Evolutionary conservation across 2,329 filamentous ascomycete species (phyloP).

Genomic region (Hypoxylon sp.): DNA sequence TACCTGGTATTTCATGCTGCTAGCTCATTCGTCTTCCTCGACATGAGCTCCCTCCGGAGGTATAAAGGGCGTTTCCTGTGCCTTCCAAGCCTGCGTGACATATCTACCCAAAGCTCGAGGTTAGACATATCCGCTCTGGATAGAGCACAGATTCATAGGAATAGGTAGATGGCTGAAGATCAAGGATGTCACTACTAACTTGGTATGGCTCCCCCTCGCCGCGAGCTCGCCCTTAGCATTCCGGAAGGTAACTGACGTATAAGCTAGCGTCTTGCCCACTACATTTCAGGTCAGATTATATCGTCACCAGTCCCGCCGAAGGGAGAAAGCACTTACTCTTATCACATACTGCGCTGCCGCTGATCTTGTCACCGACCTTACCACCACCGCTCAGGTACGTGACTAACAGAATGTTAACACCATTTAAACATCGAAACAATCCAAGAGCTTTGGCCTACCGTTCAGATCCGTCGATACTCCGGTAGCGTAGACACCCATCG

Average conservation of each 20-base stretch:
- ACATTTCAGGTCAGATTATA: background rate
- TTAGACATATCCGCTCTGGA: constrained; percentile 16
- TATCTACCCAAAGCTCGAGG: constrained; percentile 52
- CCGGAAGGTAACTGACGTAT: constrained; percentile 65
- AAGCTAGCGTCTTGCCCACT: constrained; percentile 72
- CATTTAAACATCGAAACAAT: background rate
- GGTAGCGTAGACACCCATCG: constrained; percentile 67
- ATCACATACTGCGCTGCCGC: constrained; percentile 65
- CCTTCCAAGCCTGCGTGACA: constrained; percentile 46
- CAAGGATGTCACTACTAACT: constrained; percentile 52
- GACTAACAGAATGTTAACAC: constrained; percentile 52
- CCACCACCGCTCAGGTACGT: constrained; percentile 69
- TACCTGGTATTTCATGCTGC: too few species aligned
- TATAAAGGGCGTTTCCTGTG: constrained; percentile 38
- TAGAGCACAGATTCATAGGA: background rate
- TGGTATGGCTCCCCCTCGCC: constrained; percentile 71
- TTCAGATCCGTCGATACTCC: constrained; percentile 72
- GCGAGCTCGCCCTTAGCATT: constrained; percentile 67
- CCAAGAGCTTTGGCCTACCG: constrained; percentile 49
- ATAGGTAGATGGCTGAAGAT: constrained; percentile 17
- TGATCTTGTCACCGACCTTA: constrained; percentile 63
- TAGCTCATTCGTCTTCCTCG: constrained; percentile 21
- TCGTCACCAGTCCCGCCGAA: too few species aligned
- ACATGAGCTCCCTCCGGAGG: constrained; percentile 37
- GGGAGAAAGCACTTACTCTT: constrained; percentile 57